These are phyloP conservation scores for Globisporangium rhizosaccharum DNA, from an alignment of 352 stramenopile genomes.

Conservation along the genomic window DNA sequence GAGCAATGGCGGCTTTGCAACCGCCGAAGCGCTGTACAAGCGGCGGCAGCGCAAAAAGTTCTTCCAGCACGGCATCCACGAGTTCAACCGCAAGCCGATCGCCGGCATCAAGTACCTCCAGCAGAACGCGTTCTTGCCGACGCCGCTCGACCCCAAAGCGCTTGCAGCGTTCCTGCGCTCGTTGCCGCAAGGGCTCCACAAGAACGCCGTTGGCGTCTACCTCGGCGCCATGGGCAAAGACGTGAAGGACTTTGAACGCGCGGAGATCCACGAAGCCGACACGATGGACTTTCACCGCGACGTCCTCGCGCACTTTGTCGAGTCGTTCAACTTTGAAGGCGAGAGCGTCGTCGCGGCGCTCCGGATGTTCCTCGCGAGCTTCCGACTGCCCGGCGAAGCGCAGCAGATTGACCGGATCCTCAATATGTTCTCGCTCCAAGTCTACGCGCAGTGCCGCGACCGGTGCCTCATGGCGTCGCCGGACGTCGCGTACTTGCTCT, in stretches of 20 bases:
- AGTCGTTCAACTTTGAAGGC: constrained; percentile 77
- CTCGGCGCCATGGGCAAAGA: constrained; percentile 84
- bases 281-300: constrained; percentile 83
- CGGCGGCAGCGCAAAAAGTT: constrained; percentile 76
- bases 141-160: constrained; percentile 61
- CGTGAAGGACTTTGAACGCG: constrained; percentile 68
- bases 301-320: constrained; percentile 65
- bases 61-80: constrained; percentile 81
- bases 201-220: constrained; percentile 76
- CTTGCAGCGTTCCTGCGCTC: constrained; percentile 87
- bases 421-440: constrained; percentile 80
- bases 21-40: constrained; percentile 44
- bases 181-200: constrained; percentile 74
- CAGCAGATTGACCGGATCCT: constrained; percentile 88
- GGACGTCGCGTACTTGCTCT: constrained; percentile 88
- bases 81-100: constrained; percentile 94
- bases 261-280: constrained; percentile 70
- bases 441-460: constrained; percentile 84
- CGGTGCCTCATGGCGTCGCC: constrained; percentile 78
- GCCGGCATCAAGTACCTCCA: constrained; percentile 87
- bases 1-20: constrained; percentile 21
- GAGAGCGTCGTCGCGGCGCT: constrained; percentile 68
- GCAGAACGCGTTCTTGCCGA: constrained; percentile 70
- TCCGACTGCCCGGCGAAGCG: constrained; percentile 78
- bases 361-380: constrained; percentile 82